Base-by-base conservation (phyloP, 2,329 filamentous ascomycete species). In the Penicillium sp. region DNA sequence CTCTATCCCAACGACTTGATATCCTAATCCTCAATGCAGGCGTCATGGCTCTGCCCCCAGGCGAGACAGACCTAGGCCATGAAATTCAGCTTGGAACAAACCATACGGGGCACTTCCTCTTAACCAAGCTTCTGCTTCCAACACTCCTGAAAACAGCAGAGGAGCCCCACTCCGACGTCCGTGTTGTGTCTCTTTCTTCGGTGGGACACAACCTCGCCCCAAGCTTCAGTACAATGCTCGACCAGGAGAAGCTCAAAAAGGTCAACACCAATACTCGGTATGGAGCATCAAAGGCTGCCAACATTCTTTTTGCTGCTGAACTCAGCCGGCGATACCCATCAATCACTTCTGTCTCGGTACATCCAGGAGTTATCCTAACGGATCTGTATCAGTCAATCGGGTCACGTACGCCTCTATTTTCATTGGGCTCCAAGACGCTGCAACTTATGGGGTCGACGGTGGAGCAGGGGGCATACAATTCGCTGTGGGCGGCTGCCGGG, bases 201-300 rank as follows among this genome's bases (percentile, higher is more conserved):
- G 57, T 67, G 29, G 69, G 65, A 3, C 65, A 70, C 49, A 65
- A 60, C 20, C 53, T 66, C 7, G 62, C 64, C 3, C 65, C 65
- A 1, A 45, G 50, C 1, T 65, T 71, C 20, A 65, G 68, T 12
- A 68, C 64, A 0, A 68, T 72, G n/a, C 25, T 70, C 0, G 59
- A 71, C 4, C 69, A 69, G 25, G 58, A 67, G 3, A 65, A 64
- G 26, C 58, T 73, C 3, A 69, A 72, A 4, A 56, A 58, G 0
- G 59, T 68, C 22, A 71, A 70, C 25, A 68, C 72, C 1, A 75
- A 71, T 66, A 40, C 53, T 26, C 58, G 66, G 59, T 81, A 81
- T 54, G 75, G 70, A 2, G 75, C 76, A 22, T 75, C 71, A 41
- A 81, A 81, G 57, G 68, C 76, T 4, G 77, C 78, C 2, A 79